Conservation (phyloP, 495 filamentous ascomycete genomes). For the Saxophila tyrrhenica region DNA sequence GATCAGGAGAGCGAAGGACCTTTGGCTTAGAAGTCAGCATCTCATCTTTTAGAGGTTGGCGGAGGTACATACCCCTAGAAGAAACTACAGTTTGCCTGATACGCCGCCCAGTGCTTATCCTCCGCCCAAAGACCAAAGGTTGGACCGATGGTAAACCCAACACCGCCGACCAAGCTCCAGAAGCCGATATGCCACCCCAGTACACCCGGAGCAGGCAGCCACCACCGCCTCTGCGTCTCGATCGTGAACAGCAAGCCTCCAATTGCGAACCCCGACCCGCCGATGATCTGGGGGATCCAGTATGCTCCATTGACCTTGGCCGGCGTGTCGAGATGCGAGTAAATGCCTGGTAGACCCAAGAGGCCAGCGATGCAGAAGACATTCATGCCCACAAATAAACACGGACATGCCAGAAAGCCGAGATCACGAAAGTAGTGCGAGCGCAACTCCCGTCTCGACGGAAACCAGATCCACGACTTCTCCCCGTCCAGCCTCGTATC, state of each 20-base stretch:
- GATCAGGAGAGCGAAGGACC: slow-evolving; percentile 54
- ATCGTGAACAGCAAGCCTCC: slow-evolving; percentile 53
- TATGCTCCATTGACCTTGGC: slow-evolving; percentile 43
- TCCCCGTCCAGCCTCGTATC: slow-evolving; percentile 2
- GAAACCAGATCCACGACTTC: slow-evolving; percentile 48
- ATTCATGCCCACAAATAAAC: slow-evolving; percentile 51
- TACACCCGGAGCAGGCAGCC: slow-evolving; percentile 41
- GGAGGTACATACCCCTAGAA: slow-evolving; percentile 50
- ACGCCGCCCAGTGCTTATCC: slow-evolving; percentile 36
- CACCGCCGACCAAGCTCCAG: slow-evolving; percentile 49
- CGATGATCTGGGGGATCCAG: slow-evolving; percentile 59
- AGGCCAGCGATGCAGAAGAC: slow-evolving; percentile 62
- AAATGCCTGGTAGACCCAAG: slow-evolving; percentile 50
- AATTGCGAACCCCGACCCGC: slow-evolving; percentile 52
- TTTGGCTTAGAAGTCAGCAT: slow-evolving; percentile 1
- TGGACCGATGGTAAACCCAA: slow-evolving; percentile 60
- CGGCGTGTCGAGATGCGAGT: slow-evolving; percentile 33
- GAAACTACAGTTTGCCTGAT: slow-evolving; percentile 46
- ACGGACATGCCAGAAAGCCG: slow-evolving; percentile 53
- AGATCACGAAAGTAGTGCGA: slow-evolving; percentile 56
- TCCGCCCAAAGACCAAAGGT: slow-evolving; percentile 38
- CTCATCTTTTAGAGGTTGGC: not conserved
- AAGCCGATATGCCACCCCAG: slow-evolving; percentile 53
- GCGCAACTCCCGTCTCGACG: slow-evolving; percentile 43
- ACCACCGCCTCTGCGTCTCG: slow-evolving; percentile 61